phyloP scores from a whole-genome alignment of 805 yeast species.

The Yamadazyma endophytica region DNA sequence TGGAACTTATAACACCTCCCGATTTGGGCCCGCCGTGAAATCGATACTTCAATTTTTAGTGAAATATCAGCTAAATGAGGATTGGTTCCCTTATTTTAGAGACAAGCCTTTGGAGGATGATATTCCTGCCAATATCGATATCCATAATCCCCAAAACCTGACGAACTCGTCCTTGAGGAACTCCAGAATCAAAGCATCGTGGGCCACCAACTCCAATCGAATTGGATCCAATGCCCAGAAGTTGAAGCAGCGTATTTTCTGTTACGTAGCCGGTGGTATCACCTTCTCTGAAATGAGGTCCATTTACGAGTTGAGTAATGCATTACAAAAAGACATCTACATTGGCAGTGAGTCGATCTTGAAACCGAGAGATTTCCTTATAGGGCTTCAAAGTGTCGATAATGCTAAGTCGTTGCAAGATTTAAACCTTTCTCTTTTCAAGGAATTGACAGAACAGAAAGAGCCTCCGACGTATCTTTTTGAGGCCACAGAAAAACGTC shows the following conservation, averaged over 20 bases:
- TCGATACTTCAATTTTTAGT: slow-evolving; percentile 51
- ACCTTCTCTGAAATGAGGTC: slow-evolving; percentile 79
- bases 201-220: slow-evolving; percentile 51
- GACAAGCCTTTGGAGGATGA: slow-evolving; percentile 64
- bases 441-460: slow-evolving; percentile 22
- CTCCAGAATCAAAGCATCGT: slow-evolving; percentile 68
- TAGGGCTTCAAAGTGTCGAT: slow-evolving; percentile 40
- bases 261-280: slow-evolving; percentile 86
- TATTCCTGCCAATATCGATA: slow-evolving; percentile 18
- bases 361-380: slow-evolving; percentile 48
- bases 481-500: slow-evolving; percentile 22
- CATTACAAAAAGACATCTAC: slow-evolving; percentile 66
- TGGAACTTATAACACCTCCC: slow-evolving; percentile 58
- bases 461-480: slow-evolving; percentile 43
- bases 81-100: slow-evolving; percentile 66
- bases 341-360: slow-evolving; percentile 77
- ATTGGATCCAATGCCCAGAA: slow-evolving; percentile 9
- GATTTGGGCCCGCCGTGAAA: slow-evolving; percentile 70
- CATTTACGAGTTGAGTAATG: slow-evolving; percentile 62
- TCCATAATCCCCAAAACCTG: slow-evolving; percentile 4
- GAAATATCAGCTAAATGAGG: slow-evolving; percentile 50
- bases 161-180: slow-evolving; percentile 51
- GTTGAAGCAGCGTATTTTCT: slow-evolving; percentile 63
- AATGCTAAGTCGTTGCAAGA: slow-evolving; percentile 33
- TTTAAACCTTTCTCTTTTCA: slow-evolving; percentile 36